Evolutionary conservation across 371 early-diverging fungal genomes (phyloP), one percentile per base, ranked within the genome.

Genomic region (Vairimorpha ceranae): DNA sequence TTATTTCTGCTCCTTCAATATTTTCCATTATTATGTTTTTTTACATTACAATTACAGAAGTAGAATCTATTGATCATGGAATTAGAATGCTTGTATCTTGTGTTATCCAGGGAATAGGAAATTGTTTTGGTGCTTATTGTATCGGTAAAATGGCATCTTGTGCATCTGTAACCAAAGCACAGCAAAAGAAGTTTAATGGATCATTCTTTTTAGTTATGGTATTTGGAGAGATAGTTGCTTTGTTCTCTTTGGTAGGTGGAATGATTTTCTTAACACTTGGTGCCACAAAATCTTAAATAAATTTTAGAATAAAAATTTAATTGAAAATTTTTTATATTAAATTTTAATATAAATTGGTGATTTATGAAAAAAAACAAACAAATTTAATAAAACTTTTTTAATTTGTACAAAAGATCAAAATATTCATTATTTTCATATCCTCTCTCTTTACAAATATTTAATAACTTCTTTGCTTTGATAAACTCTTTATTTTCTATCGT

Each of bases 211-310:
- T 84, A n/a, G 30, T 82, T 2, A 30, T 84, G 36, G 77, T 84
- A 14, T 84, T 84, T 70, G 83, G 78, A 45, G 84, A 84, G 70
- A 68, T 84, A 36, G 68, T 81, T 23, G 84, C 77, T 0, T 60
- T 84, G 14, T 77, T 84, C 25, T 67, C 72, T 45, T 43, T 84
- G 21, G 74, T 84, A 10, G 58, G 78, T 63, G 81, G 77, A 25
- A 69, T 83, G 69, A 63, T 81, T 10, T 61, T 83, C 48, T n/a
- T 48, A 4, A 48, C 19, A n/a, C 21, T 48, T n/a, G 48, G 48
- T 25, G 29, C 3, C 3, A 8, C 46, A 3, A 7, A 54, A 27
- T 27, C 30, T 54, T 4, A 6, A 25, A n/a, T 12, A 48, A 48
- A 41, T 15, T 10, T 41, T 41, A 41, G 41, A 41, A 10, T 41